Evolutionary conservation across 2,329 filamentous ascomycete species (phyloP), one percentile per base, ranked within the genome.

Genomic region (Didymella sp.): DNA sequence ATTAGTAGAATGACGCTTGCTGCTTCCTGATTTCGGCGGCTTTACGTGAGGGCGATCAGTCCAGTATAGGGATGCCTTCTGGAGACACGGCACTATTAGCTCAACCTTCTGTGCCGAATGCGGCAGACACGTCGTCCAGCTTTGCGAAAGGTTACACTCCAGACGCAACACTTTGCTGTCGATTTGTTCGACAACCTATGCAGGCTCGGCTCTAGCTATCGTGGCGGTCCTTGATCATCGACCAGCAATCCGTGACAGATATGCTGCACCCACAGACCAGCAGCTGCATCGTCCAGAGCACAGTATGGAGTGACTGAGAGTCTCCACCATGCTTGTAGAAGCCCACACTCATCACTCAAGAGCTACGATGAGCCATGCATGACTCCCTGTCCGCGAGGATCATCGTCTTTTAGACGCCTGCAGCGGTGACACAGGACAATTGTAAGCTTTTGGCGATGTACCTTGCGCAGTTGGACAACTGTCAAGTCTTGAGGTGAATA

Each of bases 61-160:
- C 22, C 24, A 25, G 38, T 31, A 17, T 40, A 55, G 52, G 48
- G 54, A 51, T 46, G 35, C 42, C 35, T 28, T 27, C 28, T 55
- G 37, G 51, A 37, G 22, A 42, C 19, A 40, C 33, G 30, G 28
- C 22, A 12, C 47, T 43, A 28, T 31, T 57, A 43, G 54, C 48
- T 47, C 35, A 33, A 30, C 21, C 28, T 35, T 51, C 35, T 24
- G 42, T 47, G 22, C 42, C 28, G 42, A 30, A 35, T 24, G 47
- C 22, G 42, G 47, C 27, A n/a, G 15, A 40, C 38, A 47, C 28
- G 22, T 35, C 12, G 28, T 43, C 28, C 47, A 57, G 42, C 42
- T 15, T 38, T 19, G 35, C 47, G 19, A 45, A 28, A 38, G 17
- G 42, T 48, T 51, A 57, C 54, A 57, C 43, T 13, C 17, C 11